Percentiles rank a stretch among this genome's conserved stretches.
phyloP scores from a whole-genome alignment of 768 basidiomycete genomes.

The Collybia sordida region DNA sequence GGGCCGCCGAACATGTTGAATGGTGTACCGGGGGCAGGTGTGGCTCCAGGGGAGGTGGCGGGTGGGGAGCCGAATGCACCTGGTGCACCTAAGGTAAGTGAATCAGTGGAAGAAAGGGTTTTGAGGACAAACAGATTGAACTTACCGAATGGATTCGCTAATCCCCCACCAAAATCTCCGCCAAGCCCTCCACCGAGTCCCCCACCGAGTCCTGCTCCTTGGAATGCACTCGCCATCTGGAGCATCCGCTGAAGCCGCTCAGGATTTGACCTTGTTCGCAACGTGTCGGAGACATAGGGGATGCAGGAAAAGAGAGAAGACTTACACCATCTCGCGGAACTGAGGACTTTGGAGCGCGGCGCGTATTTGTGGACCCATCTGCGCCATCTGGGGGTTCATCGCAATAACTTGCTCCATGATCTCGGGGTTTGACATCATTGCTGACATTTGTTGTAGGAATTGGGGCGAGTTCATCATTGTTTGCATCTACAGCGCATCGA shows the following conservation, averaged over 20 bases:
- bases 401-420: conserved; percentile 86
- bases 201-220: conserved; percentile 23
- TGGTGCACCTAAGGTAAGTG: too few relatives aligned
- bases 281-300: neutral
- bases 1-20: conserved; percentile 20
- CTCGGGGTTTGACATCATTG: conserved; percentile 85
- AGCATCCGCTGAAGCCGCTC: conserved; percentile 74
- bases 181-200: conserved; percentile 17
- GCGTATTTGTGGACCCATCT: conserved; percentile 80
- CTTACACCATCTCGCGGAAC: conserved; percentile 76
- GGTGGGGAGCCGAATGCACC: too few relatives aligned
- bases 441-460: conserved; percentile 85
- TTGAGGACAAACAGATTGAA: too few relatives aligned
- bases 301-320: conserved; percentile 9
- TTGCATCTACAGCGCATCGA: conserved; percentile 54
- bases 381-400: conserved; percentile 72
- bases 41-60: too few relatives aligned
- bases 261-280: conserved; percentile 61
- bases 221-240: conserved; percentile 64
- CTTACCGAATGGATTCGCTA: too few relatives aligned
- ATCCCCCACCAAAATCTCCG: too few relatives aligned
- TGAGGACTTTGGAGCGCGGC: conserved; percentile 74
- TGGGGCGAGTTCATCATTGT: conserved; percentile 83
- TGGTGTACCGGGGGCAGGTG: conserved; percentile 58
- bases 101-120: too few relatives aligned